phyloP scores from a whole-genome alignment of 495 filamentous ascomycete species.

The Trichocladium uniseriatum region DNA sequence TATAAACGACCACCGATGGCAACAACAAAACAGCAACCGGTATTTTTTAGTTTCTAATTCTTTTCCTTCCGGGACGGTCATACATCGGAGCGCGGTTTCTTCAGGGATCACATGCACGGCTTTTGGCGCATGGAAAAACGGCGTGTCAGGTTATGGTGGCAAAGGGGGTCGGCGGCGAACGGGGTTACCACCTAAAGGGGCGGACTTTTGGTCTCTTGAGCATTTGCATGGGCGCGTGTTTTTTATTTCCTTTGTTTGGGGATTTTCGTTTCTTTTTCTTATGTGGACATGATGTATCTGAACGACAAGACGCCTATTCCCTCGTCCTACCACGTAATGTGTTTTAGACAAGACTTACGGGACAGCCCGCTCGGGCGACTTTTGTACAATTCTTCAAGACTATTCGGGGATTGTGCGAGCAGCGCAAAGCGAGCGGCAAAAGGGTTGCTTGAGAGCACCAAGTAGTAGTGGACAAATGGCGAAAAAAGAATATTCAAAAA shows the following conservation, averaged over 20 bases:
- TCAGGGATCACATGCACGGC: slow-evolving; percentile 6
- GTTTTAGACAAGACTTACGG: slow-evolving; percentile 2
- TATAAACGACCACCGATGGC: not conserved
- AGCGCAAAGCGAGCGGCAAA: no score
- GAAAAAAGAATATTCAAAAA: not conserved
- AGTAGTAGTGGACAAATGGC: not conserved
- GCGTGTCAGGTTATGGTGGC: not conserved
- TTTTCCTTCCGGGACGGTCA: slow-evolving; percentile 3
- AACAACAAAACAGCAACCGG: slow-evolving; percentile 4
- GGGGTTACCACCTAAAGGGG: not conserved
- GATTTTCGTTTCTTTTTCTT: not conserved
- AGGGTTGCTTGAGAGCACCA: no score
- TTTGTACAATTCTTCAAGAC: not conserved
- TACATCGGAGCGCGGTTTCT: slow-evolving; percentile 5
- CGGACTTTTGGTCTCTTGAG: not conserved
- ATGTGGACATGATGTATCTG: slow-evolving; percentile 4
- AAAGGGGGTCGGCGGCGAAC: not conserved
- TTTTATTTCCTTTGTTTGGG: not conserved
- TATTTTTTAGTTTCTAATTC: slow-evolving; percentile 19
- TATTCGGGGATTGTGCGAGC: no score
- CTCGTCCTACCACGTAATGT: slow-evolving; percentile 1
- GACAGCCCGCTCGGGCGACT: not conserved
- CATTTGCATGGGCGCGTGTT: slow-evolving; percentile 6
- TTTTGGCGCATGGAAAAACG: slow-evolving; percentile 6
- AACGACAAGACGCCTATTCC: not conserved